Conservation (phyloP, 1,284 basidiomycete species). For the Irpex rosettiformis region DNA sequence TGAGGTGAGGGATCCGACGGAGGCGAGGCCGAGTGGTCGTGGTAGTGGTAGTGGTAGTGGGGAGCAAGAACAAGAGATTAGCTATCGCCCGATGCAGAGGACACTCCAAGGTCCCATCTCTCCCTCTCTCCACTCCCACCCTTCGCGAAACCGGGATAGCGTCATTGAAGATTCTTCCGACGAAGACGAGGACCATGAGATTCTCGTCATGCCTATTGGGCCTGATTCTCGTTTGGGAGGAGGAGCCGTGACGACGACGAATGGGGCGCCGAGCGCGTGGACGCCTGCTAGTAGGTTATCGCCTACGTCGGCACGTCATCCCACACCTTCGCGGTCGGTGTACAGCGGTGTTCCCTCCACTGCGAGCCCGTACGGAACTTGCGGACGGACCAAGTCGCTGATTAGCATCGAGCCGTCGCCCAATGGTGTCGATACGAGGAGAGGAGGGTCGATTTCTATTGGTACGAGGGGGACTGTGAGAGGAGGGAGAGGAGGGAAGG, state of each 20-base stretch:
- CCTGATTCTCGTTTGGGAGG: slow-evolving; percentile 30
- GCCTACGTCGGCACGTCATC: slow-evolving; percentile 17
- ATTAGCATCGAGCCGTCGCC: slow-evolving; percentile 52
- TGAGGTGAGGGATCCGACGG: slow-evolving; percentile 64
- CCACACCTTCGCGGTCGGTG: slow-evolving; percentile 25
- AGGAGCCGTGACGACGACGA: slow-evolving; percentile 30
- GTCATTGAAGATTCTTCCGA: slow-evolving; percentile 53
- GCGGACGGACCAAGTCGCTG: slow-evolving; percentile 40
- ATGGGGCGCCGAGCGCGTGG: no score
- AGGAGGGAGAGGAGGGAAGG: slow-evolving; percentile 37
- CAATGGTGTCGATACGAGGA: slow-evolving; percentile 28
- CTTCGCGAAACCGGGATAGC: slow-evolving; percentile 28
- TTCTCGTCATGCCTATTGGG: slow-evolving; percentile 72
- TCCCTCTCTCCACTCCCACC: slow-evolving; percentile 12
- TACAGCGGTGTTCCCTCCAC: slow-evolving; percentile 19
- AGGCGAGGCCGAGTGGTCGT: slow-evolving; percentile 38
- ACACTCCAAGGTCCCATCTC: slow-evolving; percentile 17
- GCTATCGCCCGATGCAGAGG: slow-evolving; percentile 10
- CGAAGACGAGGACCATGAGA: slow-evolving; percentile 67
- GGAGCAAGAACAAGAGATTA: background rate
- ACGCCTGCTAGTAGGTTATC: slow-evolving; percentile 15
- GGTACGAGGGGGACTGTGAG: slow-evolving; percentile 58
- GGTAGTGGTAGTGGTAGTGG: no score
- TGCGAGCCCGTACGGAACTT: background rate
- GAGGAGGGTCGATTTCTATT: slow-evolving; percentile 59